Percentiles rank a stretch among this genome's conserved stretches.
These are phyloP conservation scores for Sonneratia caseolaris DNA, from an alignment of 345 rosid species.

Conservation along the genomic window DNA sequence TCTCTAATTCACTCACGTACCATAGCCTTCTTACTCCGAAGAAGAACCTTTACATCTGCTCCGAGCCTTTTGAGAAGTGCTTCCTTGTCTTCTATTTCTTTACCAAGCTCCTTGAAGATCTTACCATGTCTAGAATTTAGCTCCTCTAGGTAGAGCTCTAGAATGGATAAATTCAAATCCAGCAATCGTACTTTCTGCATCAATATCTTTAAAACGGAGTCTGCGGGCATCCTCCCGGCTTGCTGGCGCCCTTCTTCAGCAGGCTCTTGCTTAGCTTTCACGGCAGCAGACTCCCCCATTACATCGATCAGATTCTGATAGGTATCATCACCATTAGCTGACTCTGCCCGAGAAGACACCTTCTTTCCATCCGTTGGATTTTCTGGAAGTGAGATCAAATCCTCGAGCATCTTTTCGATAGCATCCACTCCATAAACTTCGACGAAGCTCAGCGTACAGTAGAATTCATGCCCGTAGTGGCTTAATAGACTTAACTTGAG, in stretches of 20 bases:
- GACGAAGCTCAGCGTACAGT: conserved; percentile 74
- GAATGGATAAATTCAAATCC: conserved; percentile 71
- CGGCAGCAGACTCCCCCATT: conserved; percentile 28
- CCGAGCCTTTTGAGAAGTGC: conserved; percentile 31
- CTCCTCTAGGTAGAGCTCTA: conserved; percentile 85
- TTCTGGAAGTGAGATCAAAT: conserved; percentile 63
- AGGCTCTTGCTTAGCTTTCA: conserved; percentile 30
- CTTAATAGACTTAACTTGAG: conserved; percentile 58
- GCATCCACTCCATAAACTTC: conserved; percentile 96
- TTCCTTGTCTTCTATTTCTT: conserved; percentile 51
- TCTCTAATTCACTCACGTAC: conserved; percentile 21
- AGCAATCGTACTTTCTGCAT: conserved; percentile 87
- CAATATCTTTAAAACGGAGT: conserved; percentile 75
- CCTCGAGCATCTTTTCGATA: conserved; percentile 87
- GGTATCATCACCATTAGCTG: conserved; percentile 23
- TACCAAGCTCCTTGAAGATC: conserved; percentile 63
- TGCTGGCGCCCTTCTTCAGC: conserved; percentile 72
- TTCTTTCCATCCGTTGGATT: conserved; percentile 34
- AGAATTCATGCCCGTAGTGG: conserved; percentile 86
- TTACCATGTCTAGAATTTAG: conserved; percentile 56
- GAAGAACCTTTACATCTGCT: conserved; percentile 39
- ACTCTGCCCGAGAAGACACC: conserved; percentile 22
- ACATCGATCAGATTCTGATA: conserved; percentile 16
- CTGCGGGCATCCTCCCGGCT: conserved; percentile 84
- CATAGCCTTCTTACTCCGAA: conserved; percentile 36